Evolutionary conservation across 306 rosid species (phyloP).

Genomic region (Trifolium repens): DNA sequence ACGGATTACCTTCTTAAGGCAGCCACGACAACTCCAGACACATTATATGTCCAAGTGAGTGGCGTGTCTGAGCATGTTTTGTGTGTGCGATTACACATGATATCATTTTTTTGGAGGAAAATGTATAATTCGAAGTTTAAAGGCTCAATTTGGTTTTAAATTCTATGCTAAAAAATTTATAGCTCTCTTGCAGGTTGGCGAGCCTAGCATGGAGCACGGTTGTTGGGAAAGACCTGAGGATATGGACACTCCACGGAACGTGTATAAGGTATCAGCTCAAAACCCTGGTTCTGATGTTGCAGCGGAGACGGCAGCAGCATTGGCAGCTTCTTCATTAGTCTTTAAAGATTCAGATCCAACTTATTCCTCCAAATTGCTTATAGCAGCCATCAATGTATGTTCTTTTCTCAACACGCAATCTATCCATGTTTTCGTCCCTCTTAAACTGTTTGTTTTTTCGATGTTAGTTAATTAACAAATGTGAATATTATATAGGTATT

Average conservation of each 20-base stretch:
- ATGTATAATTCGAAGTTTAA: no score
- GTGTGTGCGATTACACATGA: no score
- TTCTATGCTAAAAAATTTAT: no score
- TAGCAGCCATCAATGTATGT: conserved; percentile 62
- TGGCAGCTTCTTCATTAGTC: conserved; percentile 88
- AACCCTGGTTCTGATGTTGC: conserved; percentile 94
- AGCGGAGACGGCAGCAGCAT: conserved; percentile 85
- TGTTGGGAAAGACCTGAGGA: conserved; percentile 99
- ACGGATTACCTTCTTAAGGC: conserved; percentile 85
- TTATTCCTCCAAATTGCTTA: conserved; percentile 70
- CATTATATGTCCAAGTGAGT: conserved; percentile 84
- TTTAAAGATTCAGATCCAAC: conserved; percentile 72
- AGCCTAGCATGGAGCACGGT: conserved; percentile 72
- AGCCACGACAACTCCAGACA: conserved; percentile 65
- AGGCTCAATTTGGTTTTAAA: no score
- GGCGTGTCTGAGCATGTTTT: background rate
- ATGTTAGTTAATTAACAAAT: background rate
- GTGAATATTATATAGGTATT: conserved; percentile 57
- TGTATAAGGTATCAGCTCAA: conserved; percentile 70
- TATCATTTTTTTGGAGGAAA: no score
- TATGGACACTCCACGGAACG: conserved; percentile 82
- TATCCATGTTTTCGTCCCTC: background rate
- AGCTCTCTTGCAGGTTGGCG: conserved; percentile 65
- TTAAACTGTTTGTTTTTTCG: background rate
- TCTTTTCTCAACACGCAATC: background rate